Evolutionary conservation across 257 asterid species (phyloP).

Genomic region (Salvia rosmarinus): DNA sequence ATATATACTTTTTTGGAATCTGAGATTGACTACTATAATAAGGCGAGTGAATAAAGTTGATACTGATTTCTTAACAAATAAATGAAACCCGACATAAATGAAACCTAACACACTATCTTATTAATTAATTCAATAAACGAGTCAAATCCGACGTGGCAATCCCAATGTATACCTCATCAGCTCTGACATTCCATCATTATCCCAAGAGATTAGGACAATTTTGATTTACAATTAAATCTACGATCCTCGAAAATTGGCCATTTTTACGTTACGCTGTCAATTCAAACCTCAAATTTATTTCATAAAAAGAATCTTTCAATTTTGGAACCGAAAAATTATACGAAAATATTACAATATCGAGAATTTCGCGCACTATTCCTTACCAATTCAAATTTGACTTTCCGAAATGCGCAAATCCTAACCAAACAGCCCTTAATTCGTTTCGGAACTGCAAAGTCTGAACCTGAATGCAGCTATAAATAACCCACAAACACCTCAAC

Average conservation of each 20-base stretch:
- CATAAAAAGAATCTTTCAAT: not conserved
- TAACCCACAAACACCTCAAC: not conserved
- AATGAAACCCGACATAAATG: too few relatives aligned
- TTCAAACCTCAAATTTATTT: not conserved
- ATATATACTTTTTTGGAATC: too few relatives aligned
- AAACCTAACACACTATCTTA: too few relatives aligned
- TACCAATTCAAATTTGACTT: not conserved
- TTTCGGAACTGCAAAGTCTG: not conserved
- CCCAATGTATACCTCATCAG: not conserved
- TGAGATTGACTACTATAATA: too few relatives aligned
- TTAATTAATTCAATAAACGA: too few relatives aligned
- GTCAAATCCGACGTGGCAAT: not conserved
- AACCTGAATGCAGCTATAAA: conserved; percentile 5
- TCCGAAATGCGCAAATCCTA: not conserved
- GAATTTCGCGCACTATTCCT: not conserved
- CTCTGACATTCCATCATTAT: conserved; percentile 23
- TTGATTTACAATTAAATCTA: not conserved
- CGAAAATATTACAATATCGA: not conserved
- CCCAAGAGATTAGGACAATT: not conserved
- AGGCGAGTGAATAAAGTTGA: too few relatives aligned
- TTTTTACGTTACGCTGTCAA: not conserved
- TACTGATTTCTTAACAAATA: too few relatives aligned
- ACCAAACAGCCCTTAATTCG: not conserved
- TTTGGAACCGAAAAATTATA: not conserved
- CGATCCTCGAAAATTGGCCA: not conserved